A percentile compares a stretch with the other conserved stretches of the same genome.
Evolutionary conservation across 2,329 filamentous ascomycete species (phyloP).

Genomic region (Sporothrix protearum): DNA sequence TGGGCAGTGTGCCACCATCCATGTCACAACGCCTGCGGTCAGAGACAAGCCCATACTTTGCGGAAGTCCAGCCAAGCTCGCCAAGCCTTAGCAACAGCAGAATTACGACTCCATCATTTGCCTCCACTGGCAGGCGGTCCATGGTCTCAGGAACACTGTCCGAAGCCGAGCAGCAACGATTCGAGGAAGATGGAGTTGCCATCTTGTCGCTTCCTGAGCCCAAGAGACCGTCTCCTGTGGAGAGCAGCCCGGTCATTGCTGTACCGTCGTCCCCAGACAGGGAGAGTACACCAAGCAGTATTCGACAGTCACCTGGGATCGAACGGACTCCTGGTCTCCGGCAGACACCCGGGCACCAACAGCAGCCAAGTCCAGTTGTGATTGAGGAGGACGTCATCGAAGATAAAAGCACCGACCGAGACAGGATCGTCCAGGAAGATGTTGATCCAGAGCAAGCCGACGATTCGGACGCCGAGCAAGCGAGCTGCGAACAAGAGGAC

Average conservation of each 20-base stretch:
- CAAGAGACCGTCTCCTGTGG: not conserved
- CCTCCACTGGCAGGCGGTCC: not conserved
- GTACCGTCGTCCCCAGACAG: not conserved
- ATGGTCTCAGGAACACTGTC: not conserved
- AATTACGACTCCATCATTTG: not conserved
- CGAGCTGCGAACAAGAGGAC: not conserved
- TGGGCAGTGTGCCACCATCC: not conserved
- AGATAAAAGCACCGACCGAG: not conserved
- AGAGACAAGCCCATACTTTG: not conserved
- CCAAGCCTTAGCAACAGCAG: not conserved
- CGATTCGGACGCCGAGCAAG: not conserved
- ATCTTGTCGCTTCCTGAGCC: slow-evolving; percentile 2
- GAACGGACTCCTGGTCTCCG: too few relatives aligned
- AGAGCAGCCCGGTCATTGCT: not conserved
- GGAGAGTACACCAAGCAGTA: not conserved
- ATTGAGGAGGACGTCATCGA: not conserved
- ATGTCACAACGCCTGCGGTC: not conserved
- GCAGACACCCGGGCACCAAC: too few relatives aligned
- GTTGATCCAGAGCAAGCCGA: not conserved
- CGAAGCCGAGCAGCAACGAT: slow-evolving; percentile 1
- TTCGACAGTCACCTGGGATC: not conserved
- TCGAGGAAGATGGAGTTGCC: slow-evolving; percentile 11
- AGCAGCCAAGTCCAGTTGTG: not conserved
- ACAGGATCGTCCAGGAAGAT: not conserved
- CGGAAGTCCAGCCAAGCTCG: not conserved